Conservation (phyloP, 345 rosid species). For the Boechera retrofracta region DNA sequence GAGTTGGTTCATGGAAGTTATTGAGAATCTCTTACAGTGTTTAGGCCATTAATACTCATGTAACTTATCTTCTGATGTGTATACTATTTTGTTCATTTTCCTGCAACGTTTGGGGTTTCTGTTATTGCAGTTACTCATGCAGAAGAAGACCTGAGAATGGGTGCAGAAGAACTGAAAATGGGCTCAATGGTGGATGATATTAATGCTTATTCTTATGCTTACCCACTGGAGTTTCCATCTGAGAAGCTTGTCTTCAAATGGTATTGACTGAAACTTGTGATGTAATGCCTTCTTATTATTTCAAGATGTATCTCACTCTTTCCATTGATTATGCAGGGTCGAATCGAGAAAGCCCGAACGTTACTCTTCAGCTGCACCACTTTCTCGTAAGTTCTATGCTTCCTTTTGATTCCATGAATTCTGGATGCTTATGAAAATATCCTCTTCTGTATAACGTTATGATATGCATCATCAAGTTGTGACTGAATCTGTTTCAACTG, state of each 20-base stretch:
- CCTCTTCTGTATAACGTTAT: background rate
- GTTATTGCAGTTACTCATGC: slow-evolving; percentile 60
- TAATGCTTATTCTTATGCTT: slow-evolving; percentile 82
- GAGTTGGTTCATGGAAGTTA: slow-evolving; percentile 1
- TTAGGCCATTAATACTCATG: background rate
- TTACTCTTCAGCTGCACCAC: slow-evolving; percentile 94
- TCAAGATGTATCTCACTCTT: background rate
- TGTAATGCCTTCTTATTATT: background rate
- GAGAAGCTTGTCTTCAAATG: slow-evolving; percentile 78
- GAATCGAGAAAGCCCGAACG: slow-evolving; percentile 98
- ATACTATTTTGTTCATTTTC: background rate
- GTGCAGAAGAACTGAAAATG: slow-evolving; percentile 61
- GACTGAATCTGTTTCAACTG: slow-evolving; percentile 31
- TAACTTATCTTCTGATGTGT: background rate
- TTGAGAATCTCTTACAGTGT: slow-evolving; percentile 3
- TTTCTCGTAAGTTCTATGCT: slow-evolving; percentile 69
- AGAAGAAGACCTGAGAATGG: slow-evolving; percentile 40
- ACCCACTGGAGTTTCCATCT: slow-evolving; percentile 69
- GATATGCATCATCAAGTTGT: slow-evolving; percentile 6
- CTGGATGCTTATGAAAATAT: background rate
- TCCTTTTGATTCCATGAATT: slow-evolving; percentile 8
- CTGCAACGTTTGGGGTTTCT: slow-evolving; percentile 6
- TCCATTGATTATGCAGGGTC: slow-evolving; percentile 60
- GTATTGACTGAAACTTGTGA: slow-evolving; percentile 40
- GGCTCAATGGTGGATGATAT: slow-evolving; percentile 71